These are phyloP conservation scores for Penicillium arizonense DNA, from an alignment of 495 filamentous ascomycete genomes.

Conservation along the genomic window DNA sequence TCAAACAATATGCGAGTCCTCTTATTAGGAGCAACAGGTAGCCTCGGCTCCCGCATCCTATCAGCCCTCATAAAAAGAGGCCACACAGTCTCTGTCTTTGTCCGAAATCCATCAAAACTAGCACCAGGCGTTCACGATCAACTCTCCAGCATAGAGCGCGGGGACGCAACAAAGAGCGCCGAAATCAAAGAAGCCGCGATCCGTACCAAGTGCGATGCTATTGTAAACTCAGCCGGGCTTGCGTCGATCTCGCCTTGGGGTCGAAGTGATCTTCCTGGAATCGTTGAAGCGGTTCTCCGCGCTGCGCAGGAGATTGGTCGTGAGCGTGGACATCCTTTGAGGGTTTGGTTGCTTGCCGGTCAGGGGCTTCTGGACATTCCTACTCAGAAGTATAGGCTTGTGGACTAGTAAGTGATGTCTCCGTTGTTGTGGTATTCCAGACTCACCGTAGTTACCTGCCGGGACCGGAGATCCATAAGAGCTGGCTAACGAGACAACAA, in stretches of 20 bases:
- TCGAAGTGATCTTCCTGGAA: slow-evolving; percentile 19
- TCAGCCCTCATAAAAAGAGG: slow-evolving; percentile 38
- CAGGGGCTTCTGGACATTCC: slow-evolving; percentile 24
- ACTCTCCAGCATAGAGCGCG: slow-evolving; percentile 27
- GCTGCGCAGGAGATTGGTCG: slow-evolving; percentile 25
- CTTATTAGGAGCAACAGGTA: slow-evolving; percentile 43
- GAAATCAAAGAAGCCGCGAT: slow-evolving; percentile 31
- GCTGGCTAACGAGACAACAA: background rate
- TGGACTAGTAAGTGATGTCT: slow-evolving; percentile 27
- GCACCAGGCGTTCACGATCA: slow-evolving; percentile 15
- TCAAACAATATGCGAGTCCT: slow-evolving; percentile 37
- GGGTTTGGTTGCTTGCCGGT: slow-evolving; percentile 32
- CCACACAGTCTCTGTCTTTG: slow-evolving; percentile 35
- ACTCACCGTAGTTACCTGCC: background rate
- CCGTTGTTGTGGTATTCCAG: too few species aligned
- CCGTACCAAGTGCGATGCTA: slow-evolving; percentile 33
- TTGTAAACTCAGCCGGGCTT: slow-evolving; percentile 39
- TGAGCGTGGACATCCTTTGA: slow-evolving; percentile 21
- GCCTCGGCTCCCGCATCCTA: slow-evolving; percentile 37
- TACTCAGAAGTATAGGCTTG: slow-evolving; percentile 13
- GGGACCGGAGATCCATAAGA: background rate
- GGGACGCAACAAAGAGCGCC: slow-evolving; percentile 35
- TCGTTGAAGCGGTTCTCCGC: slow-evolving; percentile 26
- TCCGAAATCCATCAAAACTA: slow-evolving; percentile 40
- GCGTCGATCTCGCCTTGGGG: slow-evolving; percentile 26